Evolutionary conservation across 2,329 filamentous ascomycete species (phyloP).

Genomic region (Penicillium occitanis): DNA sequence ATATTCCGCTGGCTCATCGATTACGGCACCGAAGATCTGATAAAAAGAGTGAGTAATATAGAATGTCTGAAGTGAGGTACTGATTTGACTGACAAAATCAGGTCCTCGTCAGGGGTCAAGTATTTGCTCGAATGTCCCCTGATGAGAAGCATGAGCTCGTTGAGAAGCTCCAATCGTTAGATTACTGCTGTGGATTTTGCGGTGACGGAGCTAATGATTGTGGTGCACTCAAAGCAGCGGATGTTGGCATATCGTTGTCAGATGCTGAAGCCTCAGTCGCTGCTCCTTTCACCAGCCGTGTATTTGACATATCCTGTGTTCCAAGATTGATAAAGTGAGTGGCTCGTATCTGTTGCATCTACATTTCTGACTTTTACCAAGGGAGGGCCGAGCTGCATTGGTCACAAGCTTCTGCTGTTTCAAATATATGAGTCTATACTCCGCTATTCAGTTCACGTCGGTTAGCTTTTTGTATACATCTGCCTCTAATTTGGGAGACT

Average conservation of each 20-base stretch:
- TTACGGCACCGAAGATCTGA: slow-evolving; percentile 75
- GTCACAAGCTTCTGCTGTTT: slow-evolving; percentile 99
- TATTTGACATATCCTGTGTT: slow-evolving; percentile 96
- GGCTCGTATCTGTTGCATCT: neutral
- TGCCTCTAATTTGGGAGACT: slow-evolving; percentile 92
- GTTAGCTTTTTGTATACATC: slow-evolving; percentile 95
- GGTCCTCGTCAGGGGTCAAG: slow-evolving; percentile 88
- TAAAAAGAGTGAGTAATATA: slow-evolving; percentile 60
- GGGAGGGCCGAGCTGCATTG: slow-evolving; percentile 87
- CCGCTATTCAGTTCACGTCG: slow-evolving; percentile 96
- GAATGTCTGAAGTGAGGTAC: neutral
- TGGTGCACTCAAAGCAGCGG: slow-evolving; percentile 91
- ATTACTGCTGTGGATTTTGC: slow-evolving; percentile 94
- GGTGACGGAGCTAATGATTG: slow-evolving; percentile 98
- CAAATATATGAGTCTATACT: slow-evolving; percentile 99
- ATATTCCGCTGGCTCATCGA: slow-evolving; percentile 97
- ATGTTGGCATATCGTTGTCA: slow-evolving; percentile 94
- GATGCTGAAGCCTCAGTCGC: slow-evolving; percentile 97
- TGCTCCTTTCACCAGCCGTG: slow-evolving; percentile 91
- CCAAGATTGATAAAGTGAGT: slow-evolving; percentile 78
- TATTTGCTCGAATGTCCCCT: slow-evolving; percentile 97
- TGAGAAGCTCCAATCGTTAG: slow-evolving; percentile 93
- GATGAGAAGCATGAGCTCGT: slow-evolving; percentile 98
- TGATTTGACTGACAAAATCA: slow-evolving; percentile 37
- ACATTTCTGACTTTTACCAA: slow-evolving; percentile 35